Base-by-base conservation (phyloP, 2,329 filamentous ascomycete genomes). In the Purpureocillium lavendulum region DNA sequence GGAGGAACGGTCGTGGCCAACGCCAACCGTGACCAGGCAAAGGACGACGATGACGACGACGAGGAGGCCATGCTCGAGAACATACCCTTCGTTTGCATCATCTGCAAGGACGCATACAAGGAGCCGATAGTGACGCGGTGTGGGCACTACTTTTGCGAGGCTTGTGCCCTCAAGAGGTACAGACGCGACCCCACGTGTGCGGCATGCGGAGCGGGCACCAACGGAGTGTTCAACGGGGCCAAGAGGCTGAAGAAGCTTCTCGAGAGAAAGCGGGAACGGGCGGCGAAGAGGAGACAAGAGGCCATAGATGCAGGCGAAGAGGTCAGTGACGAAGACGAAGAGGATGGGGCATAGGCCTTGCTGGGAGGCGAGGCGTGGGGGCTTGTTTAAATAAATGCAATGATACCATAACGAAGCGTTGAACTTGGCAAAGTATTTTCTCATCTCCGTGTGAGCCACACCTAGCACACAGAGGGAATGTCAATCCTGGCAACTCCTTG, bases 131-230 rank as follows among this genome's bases (percentile, higher is more conserved):
- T 90, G 17, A 97, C 92, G 11, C 84, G 87, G 48, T 98, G 92
- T 50, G 85, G 87, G 0, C 92, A 98, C 60, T 97, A 97, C 60
- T 97, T 97, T 56, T 98, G 92, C 58, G 85, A 96, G 60, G 71
- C 75, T 1, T 98, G 92, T 60, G 92, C 92, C 18, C 67, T 97
- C 51, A 80, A 85, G 57, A 68, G 89, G 48, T 97, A 96, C 58
- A 74, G 84, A 46, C 92, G 87, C 56, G 87, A 89, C 51, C 89
- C 89, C 4, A 79, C 77, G 3, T 97, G 92, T 60, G 87, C 86
- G 2, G 84, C 84, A 4, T 97, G 92, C 58, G 85, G 87, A 1
- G 71, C 81, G 1, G 85, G 87, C 5, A 97, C 89, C 0, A 82
- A 83, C 24, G 92, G 92, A 1, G 86, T 94, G 0, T 97, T 97